Evolutionary conservation across 2,329 filamentous ascomycete species (phyloP).

Genomic region (Cytospora piceae): DNA sequence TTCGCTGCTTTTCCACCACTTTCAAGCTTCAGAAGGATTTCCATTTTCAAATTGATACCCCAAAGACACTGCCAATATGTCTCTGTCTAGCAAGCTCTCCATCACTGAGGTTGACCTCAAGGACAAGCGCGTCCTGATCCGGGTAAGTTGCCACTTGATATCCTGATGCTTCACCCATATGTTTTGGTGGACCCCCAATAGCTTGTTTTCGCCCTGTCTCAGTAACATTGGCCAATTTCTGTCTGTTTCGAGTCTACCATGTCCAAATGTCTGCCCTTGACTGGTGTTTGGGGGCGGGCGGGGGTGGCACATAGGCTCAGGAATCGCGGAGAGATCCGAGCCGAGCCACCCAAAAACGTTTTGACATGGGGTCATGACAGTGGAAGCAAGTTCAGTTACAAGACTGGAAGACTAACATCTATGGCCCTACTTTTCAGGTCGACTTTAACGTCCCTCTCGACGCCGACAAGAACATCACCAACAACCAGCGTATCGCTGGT

Average conservation of each 20-base stretch:
- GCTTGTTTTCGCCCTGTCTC: background rate
- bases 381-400: background rate
- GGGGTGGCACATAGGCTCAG: background rate
- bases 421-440: conserved; percentile 61
- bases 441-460: conserved; percentile 99
- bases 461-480: conserved; percentile 89
- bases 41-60: conserved; percentile 30
- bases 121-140: conserved; percentile 97
- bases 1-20: conserved; percentile 29
- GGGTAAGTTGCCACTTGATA: conserved; percentile 63
- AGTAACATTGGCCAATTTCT: background rate
- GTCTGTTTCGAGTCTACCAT: background rate
- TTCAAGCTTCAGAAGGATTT: conserved; percentile 26
- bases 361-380: background rate
- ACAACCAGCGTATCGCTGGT: conserved; percentile 97
- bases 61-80: conserved; percentile 65
- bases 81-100: conserved; percentile 96
- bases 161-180: background rate
- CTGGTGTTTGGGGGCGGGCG: background rate
- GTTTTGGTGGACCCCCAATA: background rate
- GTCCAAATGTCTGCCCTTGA: background rate
- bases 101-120: conserved; percentile 97
- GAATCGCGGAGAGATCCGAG: background rate
- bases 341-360: background rate
- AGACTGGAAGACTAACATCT: conserved; percentile 32